Evolutionary conservation across 1,284 basidiomycete genomes (phyloP).

Genomic region (Butyriboletus appendiculatus): DNA sequence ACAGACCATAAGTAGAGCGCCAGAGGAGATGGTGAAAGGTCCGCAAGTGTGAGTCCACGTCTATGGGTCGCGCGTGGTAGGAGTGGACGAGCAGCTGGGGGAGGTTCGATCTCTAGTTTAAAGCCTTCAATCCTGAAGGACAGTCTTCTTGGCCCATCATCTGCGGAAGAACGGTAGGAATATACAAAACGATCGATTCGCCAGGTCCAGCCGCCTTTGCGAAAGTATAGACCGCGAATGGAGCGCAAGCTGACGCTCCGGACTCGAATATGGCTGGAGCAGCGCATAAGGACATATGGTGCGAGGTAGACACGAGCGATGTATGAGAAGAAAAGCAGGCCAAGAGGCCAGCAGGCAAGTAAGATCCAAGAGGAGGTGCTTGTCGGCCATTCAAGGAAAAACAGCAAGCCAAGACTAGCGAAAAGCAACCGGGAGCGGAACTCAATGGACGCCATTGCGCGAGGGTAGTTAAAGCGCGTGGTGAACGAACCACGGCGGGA

Average conservation of each 20-base stretch:
- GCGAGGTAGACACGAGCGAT: slow-evolving; percentile 63
- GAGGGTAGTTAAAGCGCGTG: slow-evolving; percentile 1
- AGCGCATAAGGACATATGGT: slow-evolving; percentile 57
- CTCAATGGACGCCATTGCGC: slow-evolving; percentile 11
- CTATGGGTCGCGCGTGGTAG: slow-evolving; percentile 35
- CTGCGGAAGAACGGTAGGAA: slow-evolving; percentile 48
- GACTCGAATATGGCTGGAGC: slow-evolving; percentile 63
- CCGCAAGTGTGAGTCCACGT: slow-evolving; percentile 49
- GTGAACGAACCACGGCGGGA: neutral
- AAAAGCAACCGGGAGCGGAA: slow-evolving; percentile 13
- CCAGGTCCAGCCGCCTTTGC: slow-evolving; percentile 51
- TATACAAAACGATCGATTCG: slow-evolving; percentile 68
- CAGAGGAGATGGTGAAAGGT: slow-evolving; percentile 56
- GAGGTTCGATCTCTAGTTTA: slow-evolving; percentile 49
- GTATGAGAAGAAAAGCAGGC: slow-evolving; percentile 53
- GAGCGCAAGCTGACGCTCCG: slow-evolving; percentile 74
- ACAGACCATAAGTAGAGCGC: slow-evolving; percentile 50
- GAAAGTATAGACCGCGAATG: slow-evolving; percentile 71
- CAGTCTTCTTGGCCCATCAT: slow-evolving; percentile 50
- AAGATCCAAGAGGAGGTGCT: slow-evolving; percentile 30
- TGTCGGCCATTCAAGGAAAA: slow-evolving; percentile 28
- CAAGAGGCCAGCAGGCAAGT: slow-evolving; percentile 30
- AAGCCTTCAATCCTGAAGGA: slow-evolving; percentile 63
- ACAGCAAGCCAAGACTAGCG: slow-evolving; percentile 10
- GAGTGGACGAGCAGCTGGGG: slow-evolving; percentile 15